Evolutionary conservation across 2,329 filamentous ascomycete species (phyloP).

Genomic region (Aspergillus alliaceus): DNA sequence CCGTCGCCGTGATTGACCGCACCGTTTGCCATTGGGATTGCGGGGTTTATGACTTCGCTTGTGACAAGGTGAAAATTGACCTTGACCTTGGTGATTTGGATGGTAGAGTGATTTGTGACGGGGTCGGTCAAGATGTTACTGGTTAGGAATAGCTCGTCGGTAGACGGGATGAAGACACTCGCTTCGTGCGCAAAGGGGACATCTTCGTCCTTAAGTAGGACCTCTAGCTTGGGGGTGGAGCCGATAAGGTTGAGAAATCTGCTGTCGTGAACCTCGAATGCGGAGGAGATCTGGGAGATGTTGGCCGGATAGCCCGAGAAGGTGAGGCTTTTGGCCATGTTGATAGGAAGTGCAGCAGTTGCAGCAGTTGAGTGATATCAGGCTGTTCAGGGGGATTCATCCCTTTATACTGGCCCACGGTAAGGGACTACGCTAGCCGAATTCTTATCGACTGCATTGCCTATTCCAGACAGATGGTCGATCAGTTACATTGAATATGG

Average conservation of each 20-base stretch:
- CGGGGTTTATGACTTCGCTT: slow-evolving; percentile 38
- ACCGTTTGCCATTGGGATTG: slow-evolving; percentile 50
- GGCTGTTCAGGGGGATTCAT: not conserved
- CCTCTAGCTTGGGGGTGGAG: slow-evolving; percentile 33
- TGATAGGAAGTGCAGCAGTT: not conserved
- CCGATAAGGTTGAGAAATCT: slow-evolving; percentile 37
- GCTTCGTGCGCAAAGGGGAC: slow-evolving; percentile 55
- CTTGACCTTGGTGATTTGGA: slow-evolving; percentile 20
- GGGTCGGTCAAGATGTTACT: slow-evolving; percentile 32
- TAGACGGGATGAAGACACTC: slow-evolving; percentile 36
- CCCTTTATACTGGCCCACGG: not conserved
- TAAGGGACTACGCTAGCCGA: not conserved
- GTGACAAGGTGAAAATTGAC: slow-evolving; percentile 11
- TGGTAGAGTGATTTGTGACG: slow-evolving; percentile 15
- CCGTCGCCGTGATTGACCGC: slow-evolving; percentile 40
- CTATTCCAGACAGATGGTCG: not conserved
- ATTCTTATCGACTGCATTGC: not conserved
- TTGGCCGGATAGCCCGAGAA: not conserved
- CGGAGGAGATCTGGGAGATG: not conserved
- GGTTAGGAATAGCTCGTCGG: slow-evolving; percentile 40
- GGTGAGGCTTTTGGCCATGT: not conserved
- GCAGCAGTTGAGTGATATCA: not conserved
- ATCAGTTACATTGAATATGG: not conserved
- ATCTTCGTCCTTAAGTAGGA: slow-evolving; percentile 39
- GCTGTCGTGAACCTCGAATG: slow-evolving; percentile 16